These are phyloP conservation scores for Neonectria punicea DNA, from an alignment of 2,329 filamentous ascomycete species.

Conservation along the genomic window DNA sequence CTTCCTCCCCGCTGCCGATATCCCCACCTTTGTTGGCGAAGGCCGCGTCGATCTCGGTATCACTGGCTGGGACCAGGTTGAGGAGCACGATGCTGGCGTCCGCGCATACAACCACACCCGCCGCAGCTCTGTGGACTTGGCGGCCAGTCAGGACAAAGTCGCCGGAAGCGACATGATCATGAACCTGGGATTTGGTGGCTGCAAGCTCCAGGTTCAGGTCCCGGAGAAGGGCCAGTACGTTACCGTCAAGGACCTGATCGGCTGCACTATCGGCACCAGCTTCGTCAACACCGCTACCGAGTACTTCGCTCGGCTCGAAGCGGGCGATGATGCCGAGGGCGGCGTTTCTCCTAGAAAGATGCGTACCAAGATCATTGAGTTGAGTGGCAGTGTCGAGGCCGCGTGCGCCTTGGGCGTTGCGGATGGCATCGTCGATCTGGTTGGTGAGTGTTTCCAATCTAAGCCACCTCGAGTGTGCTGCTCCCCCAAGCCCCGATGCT, in stretches of 20 bases:
- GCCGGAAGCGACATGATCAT: conserved; percentile 85
- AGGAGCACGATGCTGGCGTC: conserved; percentile 82
- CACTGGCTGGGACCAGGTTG: conserved; percentile 91
- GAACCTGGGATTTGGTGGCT: conserved; percentile 89
- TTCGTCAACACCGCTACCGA: conserved; percentile 86
- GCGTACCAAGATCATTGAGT: conserved; percentile 89
- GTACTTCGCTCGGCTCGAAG: conserved; percentile 86
- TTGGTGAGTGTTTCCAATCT: conserved; percentile 72
- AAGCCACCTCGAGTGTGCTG: background rate
- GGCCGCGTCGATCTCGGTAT: conserved; percentile 94
- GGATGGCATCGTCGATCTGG: conserved; percentile 96
- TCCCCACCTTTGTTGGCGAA: conserved; percentile 96
- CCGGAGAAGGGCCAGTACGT: conserved; percentile 82
- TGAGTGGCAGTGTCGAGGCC: conserved; percentile 96
- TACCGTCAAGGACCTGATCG: conserved; percentile 81
- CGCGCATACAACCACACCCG: conserved; percentile 59
- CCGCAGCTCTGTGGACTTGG: conserved; percentile 53
- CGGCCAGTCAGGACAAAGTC: conserved; percentile 51
- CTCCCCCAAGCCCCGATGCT: background rate
- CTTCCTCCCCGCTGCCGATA: conserved; percentile 96
- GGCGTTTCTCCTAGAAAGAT: conserved; percentile 61
- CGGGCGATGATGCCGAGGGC: conserved; percentile 55
- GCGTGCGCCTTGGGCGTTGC: conserved; percentile 95
- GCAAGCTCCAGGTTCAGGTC: conserved; percentile 96
- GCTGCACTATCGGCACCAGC: conserved; percentile 94